These are phyloP conservation scores for Thraustochytrium striatum DNA, from an alignment of 352 stramenopile genomes.

Conservation along the genomic window DNA sequence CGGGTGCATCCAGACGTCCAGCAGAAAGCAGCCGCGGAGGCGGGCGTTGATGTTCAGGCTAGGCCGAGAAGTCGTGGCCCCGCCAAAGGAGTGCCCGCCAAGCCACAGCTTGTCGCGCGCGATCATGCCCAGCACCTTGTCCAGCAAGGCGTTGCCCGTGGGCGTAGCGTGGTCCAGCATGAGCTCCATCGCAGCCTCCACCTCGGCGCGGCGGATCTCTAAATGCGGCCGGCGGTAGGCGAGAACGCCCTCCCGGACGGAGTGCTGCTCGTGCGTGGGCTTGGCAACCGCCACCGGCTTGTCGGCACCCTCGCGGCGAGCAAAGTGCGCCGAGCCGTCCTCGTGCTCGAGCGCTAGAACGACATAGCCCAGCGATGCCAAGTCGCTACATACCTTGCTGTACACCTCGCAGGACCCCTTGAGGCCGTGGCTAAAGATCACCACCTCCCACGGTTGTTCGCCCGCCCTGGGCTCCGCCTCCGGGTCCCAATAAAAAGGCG, in stretches of 20 bases:
- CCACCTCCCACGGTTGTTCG: constrained; percentile 51
- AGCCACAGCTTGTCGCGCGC: constrained; percentile 47
- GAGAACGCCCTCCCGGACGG: too few species aligned
- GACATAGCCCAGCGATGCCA: constrained; percentile 52
- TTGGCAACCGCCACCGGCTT: too few species aligned
- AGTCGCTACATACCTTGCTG: constrained; percentile 53
- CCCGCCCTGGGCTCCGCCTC: neutral
- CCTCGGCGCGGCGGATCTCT: too few species aligned
- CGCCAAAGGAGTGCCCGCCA: constrained; percentile 55
- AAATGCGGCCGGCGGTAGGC: too few species aligned
- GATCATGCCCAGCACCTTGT: constrained; percentile 36
- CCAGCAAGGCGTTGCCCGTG: constrained; percentile 36
- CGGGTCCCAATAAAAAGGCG: constrained; percentile 38
- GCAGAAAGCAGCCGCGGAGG: constrained; percentile 8
- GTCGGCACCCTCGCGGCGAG: neutral
- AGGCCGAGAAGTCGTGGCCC: constrained; percentile 52
- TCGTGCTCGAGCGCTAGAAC: constrained; percentile 57
- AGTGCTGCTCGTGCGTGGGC: too few species aligned
- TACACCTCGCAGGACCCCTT: constrained; percentile 57
- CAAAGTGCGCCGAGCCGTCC: constrained; percentile 53
- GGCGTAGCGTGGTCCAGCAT: constrained; percentile 39
- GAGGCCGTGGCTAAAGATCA: constrained; percentile 56
- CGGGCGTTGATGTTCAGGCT: constrained; percentile 15
- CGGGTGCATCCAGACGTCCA: constrained; percentile 42
- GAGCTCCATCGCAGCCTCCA: too few species aligned